A percentile compares a stretch with the other conserved stretches of the same genome.
Evolutionary conservation across 495 filamentous ascomycete species (phyloP).

Genomic region (Zalerion maritima): DNA sequence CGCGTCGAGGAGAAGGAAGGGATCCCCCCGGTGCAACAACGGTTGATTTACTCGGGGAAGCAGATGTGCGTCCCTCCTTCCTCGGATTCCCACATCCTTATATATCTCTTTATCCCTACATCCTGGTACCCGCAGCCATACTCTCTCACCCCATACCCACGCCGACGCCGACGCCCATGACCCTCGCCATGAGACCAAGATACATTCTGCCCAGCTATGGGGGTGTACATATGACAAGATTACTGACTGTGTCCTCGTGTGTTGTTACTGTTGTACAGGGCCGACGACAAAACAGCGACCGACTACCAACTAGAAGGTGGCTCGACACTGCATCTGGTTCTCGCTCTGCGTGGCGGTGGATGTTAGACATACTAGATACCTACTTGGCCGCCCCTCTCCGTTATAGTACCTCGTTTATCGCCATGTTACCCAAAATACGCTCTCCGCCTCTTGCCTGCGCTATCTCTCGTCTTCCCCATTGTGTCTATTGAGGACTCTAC

Average conservation of each 20-base stretch:
- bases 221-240: neutral
- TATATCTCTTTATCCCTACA: neutral
- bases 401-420: neutral
- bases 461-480: too few relatives aligned
- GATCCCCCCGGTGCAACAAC: slow-evolving; percentile 93
- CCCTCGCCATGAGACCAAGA: too few relatives aligned
- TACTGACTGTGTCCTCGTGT: slow-evolving; percentile 1
- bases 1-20: slow-evolving; percentile 97
- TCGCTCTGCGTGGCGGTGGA: slow-evolving; percentile 73
- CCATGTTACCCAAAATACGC: neutral
- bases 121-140: too few relatives aligned
- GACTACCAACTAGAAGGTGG: slow-evolving; percentile 88
- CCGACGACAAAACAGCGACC: slow-evolving; percentile 72
- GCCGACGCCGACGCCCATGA: too few relatives aligned
- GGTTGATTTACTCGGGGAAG: slow-evolving; percentile 90
- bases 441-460: too few relatives aligned
- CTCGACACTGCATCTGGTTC: slow-evolving; percentile 84
- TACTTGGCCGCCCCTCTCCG: neutral
- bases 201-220: neutral
- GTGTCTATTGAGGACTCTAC: too few relatives aligned
- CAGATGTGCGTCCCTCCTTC: slow-evolving; percentile 63
- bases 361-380: slow-evolving; percentile 5
- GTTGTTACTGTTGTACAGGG: slow-evolving; percentile 52
- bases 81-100: neutral
- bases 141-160: too few relatives aligned